phyloP scores from a whole-genome alignment of 2,329 filamentous ascomycete species.

The Ilyonectria mors-panacis region DNA sequence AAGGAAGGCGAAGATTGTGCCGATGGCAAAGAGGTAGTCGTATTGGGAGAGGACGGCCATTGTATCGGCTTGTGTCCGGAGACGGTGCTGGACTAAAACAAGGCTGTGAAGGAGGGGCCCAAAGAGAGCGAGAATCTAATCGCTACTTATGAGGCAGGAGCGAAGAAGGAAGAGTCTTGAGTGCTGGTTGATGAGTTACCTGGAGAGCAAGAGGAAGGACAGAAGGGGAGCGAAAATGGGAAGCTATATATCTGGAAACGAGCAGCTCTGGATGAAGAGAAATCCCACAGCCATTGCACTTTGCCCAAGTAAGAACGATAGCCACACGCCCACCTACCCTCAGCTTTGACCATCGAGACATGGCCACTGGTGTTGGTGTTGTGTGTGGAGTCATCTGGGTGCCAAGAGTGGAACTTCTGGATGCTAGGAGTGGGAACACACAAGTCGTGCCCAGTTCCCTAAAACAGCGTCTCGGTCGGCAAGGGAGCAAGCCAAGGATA shows the following conservation, averaged over 20 bases:
- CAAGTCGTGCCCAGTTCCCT: slow-evolving; percentile 31
- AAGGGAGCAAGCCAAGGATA: slow-evolving; percentile 11
- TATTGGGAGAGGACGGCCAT: slow-evolving; percentile 62
- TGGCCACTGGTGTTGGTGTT: slow-evolving; percentile 7
- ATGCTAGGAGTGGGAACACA: slow-evolving; percentile 42
- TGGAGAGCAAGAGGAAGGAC: slow-evolving; percentile 19
- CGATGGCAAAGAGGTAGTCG: slow-evolving; percentile 75
- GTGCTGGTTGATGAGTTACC: slow-evolving; percentile 16
- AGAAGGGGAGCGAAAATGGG: slow-evolving; percentile 12
- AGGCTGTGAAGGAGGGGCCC: background rate
- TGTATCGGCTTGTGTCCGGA: slow-evolving; percentile 10
- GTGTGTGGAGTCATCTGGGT: slow-evolving; percentile 28
- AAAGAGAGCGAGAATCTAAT: background rate
- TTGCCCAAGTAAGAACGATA: background rate
- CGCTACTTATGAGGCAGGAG: background rate
- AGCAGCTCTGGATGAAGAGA: background rate
- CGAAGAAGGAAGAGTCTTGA: slow-evolving; percentile 9
- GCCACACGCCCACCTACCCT: slow-evolving; percentile 8
- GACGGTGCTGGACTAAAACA: background rate
- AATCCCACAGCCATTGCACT: background rate
- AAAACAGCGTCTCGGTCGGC: slow-evolving; percentile 26
- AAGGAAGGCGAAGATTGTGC: slow-evolving; percentile 75
- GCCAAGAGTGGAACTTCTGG: no score
- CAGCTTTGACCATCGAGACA: background rate
- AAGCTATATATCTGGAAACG: slow-evolving; percentile 32